These are phyloP conservation scores for Salicornia ramosissima DNA, from an alignment of 148 eudicot genomes.

Conservation along the genomic window DNA sequence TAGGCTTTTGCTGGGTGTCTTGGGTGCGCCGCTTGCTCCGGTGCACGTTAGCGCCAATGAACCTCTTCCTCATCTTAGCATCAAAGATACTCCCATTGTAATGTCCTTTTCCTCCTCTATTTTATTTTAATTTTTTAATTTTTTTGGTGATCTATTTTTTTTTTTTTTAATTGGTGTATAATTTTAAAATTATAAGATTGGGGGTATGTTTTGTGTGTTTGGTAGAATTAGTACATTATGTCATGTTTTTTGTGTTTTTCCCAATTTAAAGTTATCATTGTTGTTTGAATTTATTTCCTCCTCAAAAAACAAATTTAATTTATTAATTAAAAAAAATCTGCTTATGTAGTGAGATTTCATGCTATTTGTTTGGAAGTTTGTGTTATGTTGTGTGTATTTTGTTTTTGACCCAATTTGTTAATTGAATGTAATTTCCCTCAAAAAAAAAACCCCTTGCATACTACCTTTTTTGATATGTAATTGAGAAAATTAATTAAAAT, in stretches of 20 bases:
- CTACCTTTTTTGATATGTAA: no score
- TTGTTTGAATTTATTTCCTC: no score
- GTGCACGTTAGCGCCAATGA: constrained; percentile 64
- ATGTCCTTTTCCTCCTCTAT: constrained; percentile 21
- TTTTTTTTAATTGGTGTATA: no score
- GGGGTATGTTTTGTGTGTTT: background rate
- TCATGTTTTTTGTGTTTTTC: no score
- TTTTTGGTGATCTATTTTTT: constrained; percentile 3
- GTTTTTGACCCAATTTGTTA: background rate
- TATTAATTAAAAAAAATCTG: no score
- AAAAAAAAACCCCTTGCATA: background rate
- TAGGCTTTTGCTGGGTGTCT: constrained; percentile 73
- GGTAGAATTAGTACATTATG: no score
- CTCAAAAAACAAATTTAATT: no score
- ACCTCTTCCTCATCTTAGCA: constrained; percentile 75
- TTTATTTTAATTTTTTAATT: background rate
- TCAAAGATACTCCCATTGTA: constrained; percentile 90
- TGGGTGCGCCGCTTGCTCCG: constrained; percentile 96
- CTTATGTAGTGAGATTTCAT: background rate
- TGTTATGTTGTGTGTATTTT: constrained; percentile 2
- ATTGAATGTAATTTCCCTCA: background rate
- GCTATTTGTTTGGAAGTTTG: background rate
- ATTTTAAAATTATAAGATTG: no score
- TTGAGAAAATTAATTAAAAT: no score
- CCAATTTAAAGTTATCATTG: no score